Conservation (phyloP, 169 alveolate genomes). For the Theileria equi region DNA sequence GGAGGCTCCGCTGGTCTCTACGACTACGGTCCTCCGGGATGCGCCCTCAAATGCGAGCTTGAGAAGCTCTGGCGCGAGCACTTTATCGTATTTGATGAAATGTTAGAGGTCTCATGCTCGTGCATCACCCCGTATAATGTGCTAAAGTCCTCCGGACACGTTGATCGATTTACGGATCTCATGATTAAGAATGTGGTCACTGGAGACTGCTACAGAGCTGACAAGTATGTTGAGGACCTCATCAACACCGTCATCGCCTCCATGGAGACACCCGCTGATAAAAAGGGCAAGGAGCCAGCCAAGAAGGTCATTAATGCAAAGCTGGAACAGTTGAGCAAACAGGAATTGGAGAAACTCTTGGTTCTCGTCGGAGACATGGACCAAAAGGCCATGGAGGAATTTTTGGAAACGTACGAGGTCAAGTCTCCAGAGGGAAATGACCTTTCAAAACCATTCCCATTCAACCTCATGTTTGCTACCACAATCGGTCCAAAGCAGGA, state of each 20-base stretch:
- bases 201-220: slow-evolving; percentile 88
- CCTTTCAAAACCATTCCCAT: slow-evolving; percentile 90
- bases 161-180: slow-evolving; percentile 95
- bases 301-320: slow-evolving; percentile 3
- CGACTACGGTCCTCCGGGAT: slow-evolving; percentile 97
- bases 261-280: slow-evolving; percentile 15
- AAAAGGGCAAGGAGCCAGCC: slow-evolving; percentile 18
- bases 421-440: slow-evolving; percentile 89
- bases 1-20: slow-evolving; percentile 96
- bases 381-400: slow-evolving; percentile 81
- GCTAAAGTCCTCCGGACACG: slow-evolving; percentile 95
- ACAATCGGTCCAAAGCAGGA: slow-evolving; percentile 91
- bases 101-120: slow-evolving; percentile 90
- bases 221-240: slow-evolving; percentile 73
- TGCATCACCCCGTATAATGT: slow-evolving; percentile 91
- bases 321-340: slow-evolving; percentile 65
- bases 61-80: slow-evolving; percentile 95
- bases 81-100: slow-evolving; percentile 93
- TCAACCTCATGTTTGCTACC: slow-evolving; percentile 94
- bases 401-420: slow-evolving; percentile 78
- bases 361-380: slow-evolving; percentile 80
- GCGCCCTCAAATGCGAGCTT: slow-evolving; percentile 91
- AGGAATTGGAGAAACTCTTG: slow-evolving; percentile 70
- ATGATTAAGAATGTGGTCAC: slow-evolving; percentile 90
- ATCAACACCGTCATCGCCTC: slow-evolving; percentile 20